Evolutionary conservation across 495 filamentous ascomycete species (phyloP), one percentile per base, ranked within the genome.

Genomic region (Penicillium desertorum): DNA sequence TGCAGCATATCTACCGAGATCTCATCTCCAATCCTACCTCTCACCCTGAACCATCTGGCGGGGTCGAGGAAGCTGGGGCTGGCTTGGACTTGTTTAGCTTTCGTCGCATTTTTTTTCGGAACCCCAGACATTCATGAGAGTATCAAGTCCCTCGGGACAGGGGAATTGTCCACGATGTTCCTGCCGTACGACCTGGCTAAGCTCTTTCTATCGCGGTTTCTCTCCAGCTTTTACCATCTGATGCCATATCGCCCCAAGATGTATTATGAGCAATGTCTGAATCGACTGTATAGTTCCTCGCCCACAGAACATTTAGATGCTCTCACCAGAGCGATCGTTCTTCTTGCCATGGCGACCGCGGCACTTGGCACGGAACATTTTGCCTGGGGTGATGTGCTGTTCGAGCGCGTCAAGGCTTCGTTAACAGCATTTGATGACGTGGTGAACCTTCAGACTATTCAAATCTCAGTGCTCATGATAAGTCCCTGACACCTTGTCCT

Each of bases 41-140:
- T n/a, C 58, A 59, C n/a, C 52, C 60, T 16, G 56, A 61, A 19
- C 66, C 68, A 1, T 67, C 67, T 12, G 63, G 67, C 16, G 69
- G 71, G 25, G 74, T 78, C 0, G 72, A 77, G 47, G 76, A 79
- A 66, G 76, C 71, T 9, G 68, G 73, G 8, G 71, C 75, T 4
- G 76, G 76, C 22, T 43, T 79, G 57, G 76, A 78, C 36, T 62
- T 77, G 49, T 76, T 78, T 47, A 76, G 72, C 48, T 76, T 76
- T 45, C 73, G 76, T 8, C 67, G 71, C 5, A 73, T 79, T 16
- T 79, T 77, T 77, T 50, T 79, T 79, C 36, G 76, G 76, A 0
- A 74, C 68, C 6, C 72, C 74, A 2, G 70, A 74, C 27, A 56
- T 65, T 1, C 62, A 69, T 27, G 76, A 74, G n/a, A 36, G 48